Evolutionary conservation across 768 basidiomycete species (phyloP).

Genomic region (Tulasnella calospora): DNA sequence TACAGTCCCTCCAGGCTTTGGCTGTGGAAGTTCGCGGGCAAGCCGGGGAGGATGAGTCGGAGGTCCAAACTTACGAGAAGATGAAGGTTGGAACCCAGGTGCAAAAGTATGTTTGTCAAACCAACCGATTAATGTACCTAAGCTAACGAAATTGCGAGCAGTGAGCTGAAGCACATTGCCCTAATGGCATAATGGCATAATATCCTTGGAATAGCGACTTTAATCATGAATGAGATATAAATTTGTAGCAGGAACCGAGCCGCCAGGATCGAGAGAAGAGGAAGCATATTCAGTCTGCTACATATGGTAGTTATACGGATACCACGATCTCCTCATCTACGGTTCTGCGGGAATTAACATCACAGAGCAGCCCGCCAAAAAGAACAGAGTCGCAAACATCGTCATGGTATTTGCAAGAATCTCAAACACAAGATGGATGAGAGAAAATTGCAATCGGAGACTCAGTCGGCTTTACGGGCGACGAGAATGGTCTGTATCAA

Average conservation of each 20-base stretch:
- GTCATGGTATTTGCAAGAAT: neutral
- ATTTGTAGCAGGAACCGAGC: no score
- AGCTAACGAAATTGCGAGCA: constrained; percentile 33
- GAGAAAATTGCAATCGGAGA: neutral
- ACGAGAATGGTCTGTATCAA: neutral
- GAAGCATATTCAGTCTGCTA: neutral
- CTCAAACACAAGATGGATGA: neutral
- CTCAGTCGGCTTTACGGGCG: neutral
- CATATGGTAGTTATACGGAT: neutral
- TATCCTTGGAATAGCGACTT: neutral
- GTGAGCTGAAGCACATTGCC: constrained; percentile 76
- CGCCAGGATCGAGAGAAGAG: neutral
- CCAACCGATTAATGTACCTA: constrained; percentile 6
- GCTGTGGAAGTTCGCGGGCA: constrained; percentile 45
- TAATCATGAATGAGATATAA: neutral
- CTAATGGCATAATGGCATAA: constrained; percentile 71
- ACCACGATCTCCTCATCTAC: neutral
- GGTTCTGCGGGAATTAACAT: neutral
- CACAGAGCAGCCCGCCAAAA: neutral
- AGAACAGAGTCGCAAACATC: neutral
- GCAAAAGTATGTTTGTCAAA: constrained; percentile 51
- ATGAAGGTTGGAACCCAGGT: constrained; percentile 92
- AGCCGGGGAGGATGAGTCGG: constrained; percentile 37
- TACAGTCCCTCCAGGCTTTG: constrained; percentile 50
- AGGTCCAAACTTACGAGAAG: constrained; percentile 49